A percentile compares a stretch with the other conserved stretches of the same genome.
These are phyloP conservation scores for Haematococcus lacustris DNA, from an alignment of 139 green algal genomes.

Conservation along the genomic window DNA sequence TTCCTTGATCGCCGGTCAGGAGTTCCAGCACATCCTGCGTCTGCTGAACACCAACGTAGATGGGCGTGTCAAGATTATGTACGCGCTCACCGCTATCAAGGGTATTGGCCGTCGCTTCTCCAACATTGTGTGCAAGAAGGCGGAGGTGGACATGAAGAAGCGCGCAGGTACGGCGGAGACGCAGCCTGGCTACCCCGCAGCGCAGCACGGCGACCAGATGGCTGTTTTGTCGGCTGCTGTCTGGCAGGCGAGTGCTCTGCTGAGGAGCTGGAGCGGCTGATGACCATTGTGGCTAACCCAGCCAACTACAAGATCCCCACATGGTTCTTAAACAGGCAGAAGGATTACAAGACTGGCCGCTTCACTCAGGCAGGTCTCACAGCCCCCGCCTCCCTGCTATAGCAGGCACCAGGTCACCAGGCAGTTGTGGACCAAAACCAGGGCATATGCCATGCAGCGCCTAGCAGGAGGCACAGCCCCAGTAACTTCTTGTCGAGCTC, in stretches of 20 bases:
- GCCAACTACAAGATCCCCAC: slow-evolving; percentile 98
- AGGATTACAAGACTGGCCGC: slow-evolving; percentile 91
- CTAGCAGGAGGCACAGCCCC: no score
- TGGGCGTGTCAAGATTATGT: slow-evolving; percentile 96
- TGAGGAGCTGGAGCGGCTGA: slow-evolving; percentile 94
- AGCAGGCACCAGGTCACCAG: no score
- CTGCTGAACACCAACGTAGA: slow-evolving; percentile 99
- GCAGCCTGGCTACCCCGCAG: no score
- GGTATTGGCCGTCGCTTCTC: slow-evolving; percentile 94
- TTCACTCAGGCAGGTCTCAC: slow-evolving; percentile 63
- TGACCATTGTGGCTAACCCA: slow-evolving; percentile 96
- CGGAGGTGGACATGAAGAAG: slow-evolving; percentile 93
- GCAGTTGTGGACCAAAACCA: no score
- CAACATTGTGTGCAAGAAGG: slow-evolving; percentile 98
- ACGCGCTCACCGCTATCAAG: slow-evolving; percentile 92
- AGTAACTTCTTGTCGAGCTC: no score
- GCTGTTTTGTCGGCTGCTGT: no score
- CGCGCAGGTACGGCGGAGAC: slow-evolving; percentile 57
- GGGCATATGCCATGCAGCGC: no score
- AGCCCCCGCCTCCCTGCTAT: no score
- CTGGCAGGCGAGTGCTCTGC: slow-evolving; percentile 88
- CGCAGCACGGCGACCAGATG: no score
- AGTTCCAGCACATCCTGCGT: slow-evolving; percentile 99
- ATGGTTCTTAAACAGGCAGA: slow-evolving; percentile 98
- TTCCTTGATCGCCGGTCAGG: slow-evolving; percentile 58